Evolutionary conservation across 345 rosid species (phyloP), one percentile per base, ranked within the genome.

Genomic region (Laguncularia racemosa): DNA sequence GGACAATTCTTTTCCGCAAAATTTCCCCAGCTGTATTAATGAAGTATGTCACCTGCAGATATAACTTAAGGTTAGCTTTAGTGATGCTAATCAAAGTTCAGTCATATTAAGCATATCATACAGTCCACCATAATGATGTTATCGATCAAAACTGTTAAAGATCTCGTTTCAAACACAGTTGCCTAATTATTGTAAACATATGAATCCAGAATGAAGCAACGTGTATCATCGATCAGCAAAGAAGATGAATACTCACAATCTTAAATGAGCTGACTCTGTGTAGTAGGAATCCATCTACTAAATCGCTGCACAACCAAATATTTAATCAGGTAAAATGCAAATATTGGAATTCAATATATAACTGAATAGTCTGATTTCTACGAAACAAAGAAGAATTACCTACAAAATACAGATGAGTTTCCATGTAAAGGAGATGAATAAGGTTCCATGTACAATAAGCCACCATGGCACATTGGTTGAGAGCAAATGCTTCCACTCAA

Each of bases 281-380:
- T 40, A 89, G 87, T 72, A 89, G 91, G 72, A 86, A 80, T 46
- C 96, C 88, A 71, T 79, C 74, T 17, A 48, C 77, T 65, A 65
- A 64, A 62, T 72, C 80, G 48, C 89, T 84, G 79, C 53, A 60
- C 56, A 60, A 56, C 49, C 47, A 16, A 45, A 45, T 59, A 15
- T 28, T 2, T 26, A 23, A 44, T 56, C 16, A 11, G 21, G 20
- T 13, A n/a, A 38, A 21, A 7, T 63, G 20, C 40, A 33, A 4
- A 19, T 6, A 49, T 43, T 6, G 48, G 47, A 10, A 18, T 23
- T 11, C 46, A 19, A 16, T n/a, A 58, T 44, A 40, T 10, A 14
- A 55, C 20, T 45, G 18, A 46, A 17, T 16, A 2, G 23, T 21
- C 33, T 16, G 56, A 55, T 21, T 40, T 48, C 26, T 20, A 12